phyloP scores from a whole-genome alignment of 208 protist species.

The Leishmania tarentolae region DNA sequence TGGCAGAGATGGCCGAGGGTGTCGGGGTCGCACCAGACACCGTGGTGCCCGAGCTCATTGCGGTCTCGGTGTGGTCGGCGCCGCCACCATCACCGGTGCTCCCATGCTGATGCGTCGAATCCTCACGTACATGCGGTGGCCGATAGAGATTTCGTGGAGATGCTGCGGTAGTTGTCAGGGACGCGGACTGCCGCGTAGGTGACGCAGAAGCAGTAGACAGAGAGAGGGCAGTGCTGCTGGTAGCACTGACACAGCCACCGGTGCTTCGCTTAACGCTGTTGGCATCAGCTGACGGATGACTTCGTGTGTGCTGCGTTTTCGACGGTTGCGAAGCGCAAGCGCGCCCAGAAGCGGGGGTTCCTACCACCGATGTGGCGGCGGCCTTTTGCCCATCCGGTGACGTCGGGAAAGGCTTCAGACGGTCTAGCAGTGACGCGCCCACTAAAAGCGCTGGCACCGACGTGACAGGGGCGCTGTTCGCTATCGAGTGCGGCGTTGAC shows the following conservation, averaged over 20 bases:
- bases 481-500: background rate
- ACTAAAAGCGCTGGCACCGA: slow-evolving; percentile 6
- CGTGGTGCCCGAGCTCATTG: background rate
- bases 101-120: background rate
- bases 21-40: background rate
- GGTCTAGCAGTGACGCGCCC: slow-evolving; percentile 21
- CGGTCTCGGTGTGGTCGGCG: background rate
- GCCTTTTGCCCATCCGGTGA: background rate
- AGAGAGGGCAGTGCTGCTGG: background rate
- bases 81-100: background rate
- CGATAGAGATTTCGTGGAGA: slow-evolving; percentile 22
- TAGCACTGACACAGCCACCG: too few species aligned
- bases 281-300: background rate
- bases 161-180: background rate
- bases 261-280: background rate
- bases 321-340: background rate
- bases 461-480: background rate
- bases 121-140: slow-evolving; percentile 28
- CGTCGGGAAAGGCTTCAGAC: slow-evolving; percentile 2
- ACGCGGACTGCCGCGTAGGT: background rate
- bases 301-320: background rate
- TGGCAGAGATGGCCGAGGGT: background rate
- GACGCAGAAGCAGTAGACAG: background rate
- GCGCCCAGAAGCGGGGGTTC: background rate
- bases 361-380: background rate